These are phyloP conservation scores for Annulohypoxylon nitens DNA, from an alignment of 495 filamentous ascomycete species.

Conservation along the genomic window DNA sequence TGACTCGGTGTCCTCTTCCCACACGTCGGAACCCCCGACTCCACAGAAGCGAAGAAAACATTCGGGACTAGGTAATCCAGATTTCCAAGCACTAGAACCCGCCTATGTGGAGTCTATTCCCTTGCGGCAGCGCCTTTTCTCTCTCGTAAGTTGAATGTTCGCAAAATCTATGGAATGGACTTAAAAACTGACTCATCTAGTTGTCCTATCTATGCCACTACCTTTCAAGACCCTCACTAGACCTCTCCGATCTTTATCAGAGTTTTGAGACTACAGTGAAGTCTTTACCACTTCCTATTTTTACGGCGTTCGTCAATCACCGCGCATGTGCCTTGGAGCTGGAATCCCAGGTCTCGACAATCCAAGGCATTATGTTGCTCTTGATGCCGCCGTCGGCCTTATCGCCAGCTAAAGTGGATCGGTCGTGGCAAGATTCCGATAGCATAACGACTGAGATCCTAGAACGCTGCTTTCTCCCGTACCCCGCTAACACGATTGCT, in stretches of 20 bases:
- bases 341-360: slow-evolving; percentile 69
- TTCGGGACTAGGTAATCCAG: slow-evolving; percentile 36
- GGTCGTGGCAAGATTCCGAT: slow-evolving; percentile 52
- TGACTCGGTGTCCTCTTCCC: slow-evolving; percentile 49
- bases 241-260: slow-evolving; percentile 75
- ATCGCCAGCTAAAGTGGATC: slow-evolving; percentile 57
- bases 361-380: slow-evolving; percentile 72
- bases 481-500: slow-evolving; percentile 71
- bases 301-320: slow-evolving; percentile 76
- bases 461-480: slow-evolving; percentile 78
- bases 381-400: slow-evolving; percentile 72
- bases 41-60: slow-evolving; percentile 47
- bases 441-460: slow-evolving; percentile 71
- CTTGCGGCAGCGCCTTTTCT: slow-evolving; percentile 74
- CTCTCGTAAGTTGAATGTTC: slow-evolving; percentile 44
- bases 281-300: slow-evolving; percentile 75
- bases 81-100: slow-evolving; percentile 44
- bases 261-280: slow-evolving; percentile 74
- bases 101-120: slow-evolving; percentile 70
- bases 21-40: slow-evolving; percentile 52
- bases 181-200: slow-evolving; percentile 28
- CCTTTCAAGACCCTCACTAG: slow-evolving; percentile 56
- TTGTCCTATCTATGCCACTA: slow-evolving; percentile 50
- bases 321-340: slow-evolving; percentile 59
- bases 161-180: neutral